Evolutionary conservation across 306 rosid species (phyloP).

Genomic region (Vigna mungo): DNA sequence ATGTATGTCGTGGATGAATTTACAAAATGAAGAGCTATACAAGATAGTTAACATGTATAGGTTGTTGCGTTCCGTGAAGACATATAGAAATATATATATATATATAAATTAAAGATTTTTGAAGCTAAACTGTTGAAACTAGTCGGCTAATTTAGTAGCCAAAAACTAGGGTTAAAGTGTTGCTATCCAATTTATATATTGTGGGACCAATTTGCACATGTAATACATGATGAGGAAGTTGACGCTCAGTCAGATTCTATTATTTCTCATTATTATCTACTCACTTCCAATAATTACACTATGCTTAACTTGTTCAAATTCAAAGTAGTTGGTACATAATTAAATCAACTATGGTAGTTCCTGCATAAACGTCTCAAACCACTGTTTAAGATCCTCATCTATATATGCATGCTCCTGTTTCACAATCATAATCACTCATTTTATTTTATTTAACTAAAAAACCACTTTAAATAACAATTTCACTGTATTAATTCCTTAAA

Average conservation of each 20-base stretch:
- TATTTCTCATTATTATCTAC: conserved; percentile 23
- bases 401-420: background rate
- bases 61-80: no score
- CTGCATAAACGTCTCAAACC: conserved; percentile 39
- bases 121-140: background rate
- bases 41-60: no score
- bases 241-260: conserved; percentile 9
- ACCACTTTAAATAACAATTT: no score
- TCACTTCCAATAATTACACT: background rate
- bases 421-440: no score
- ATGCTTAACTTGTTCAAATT: conserved; percentile 18
- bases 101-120: no score
- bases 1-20: no score
- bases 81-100: background rate
- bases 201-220: conserved; percentile 20
- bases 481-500: no score
- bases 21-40: no score
- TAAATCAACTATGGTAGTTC: conserved; percentile 13
- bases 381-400: conserved; percentile 6
- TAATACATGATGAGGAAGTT: conserved; percentile 6
- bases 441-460: no score
- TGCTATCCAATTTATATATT: background rate
- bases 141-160: conserved; percentile 16
- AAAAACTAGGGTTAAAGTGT: conserved; percentile 1
- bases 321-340: conserved; percentile 24